Conservation (phyloP, 257 asterid species). For the Lavandula angustifolia region DNA sequence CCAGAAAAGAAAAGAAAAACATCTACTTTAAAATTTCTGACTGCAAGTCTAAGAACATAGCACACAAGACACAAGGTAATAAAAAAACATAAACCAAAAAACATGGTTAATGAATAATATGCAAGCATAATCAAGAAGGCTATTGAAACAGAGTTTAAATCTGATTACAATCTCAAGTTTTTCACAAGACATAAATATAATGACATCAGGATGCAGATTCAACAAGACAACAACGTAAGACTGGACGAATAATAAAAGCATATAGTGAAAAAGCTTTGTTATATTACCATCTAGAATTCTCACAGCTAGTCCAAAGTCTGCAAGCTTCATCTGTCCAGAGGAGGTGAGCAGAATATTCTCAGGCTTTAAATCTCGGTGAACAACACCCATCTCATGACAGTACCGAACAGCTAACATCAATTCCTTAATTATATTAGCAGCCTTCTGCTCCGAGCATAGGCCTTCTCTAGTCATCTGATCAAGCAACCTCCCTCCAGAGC, state of each 20-base stretch:
- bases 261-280: constrained; percentile 2
- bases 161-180: neutral
- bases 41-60: neutral
- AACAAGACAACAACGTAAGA: constrained; percentile 4
- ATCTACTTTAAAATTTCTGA: constrained; percentile 4
- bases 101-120: constrained; percentile 15
- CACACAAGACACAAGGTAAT: neutral
- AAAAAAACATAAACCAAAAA: neutral
- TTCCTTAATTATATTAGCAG: constrained; percentile 77
- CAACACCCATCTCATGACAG: constrained; percentile 97
- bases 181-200: neutral
- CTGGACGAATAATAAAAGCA: neutral
- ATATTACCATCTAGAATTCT: constrained; percentile 74
- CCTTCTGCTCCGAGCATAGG: constrained; percentile 59
- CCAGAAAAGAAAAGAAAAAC: neutral
- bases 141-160: neutral
- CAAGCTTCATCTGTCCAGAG: constrained; percentile 81
- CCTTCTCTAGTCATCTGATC: constrained; percentile 84
- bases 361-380: constrained; percentile 87
- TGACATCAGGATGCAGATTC: neutral
- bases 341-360: constrained; percentile 76
- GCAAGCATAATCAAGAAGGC: constrained; percentile 10
- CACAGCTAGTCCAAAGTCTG: constrained; percentile 85
- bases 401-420: constrained; percentile 74
- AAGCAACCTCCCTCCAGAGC: constrained; percentile 78